A percentile compares a stretch with the other conserved stretches of the same genome.
These are phyloP conservation scores for Cenchrus purpureus DNA, from an alignment of 176 grass and related monocot species.

Conservation along the genomic window DNA sequence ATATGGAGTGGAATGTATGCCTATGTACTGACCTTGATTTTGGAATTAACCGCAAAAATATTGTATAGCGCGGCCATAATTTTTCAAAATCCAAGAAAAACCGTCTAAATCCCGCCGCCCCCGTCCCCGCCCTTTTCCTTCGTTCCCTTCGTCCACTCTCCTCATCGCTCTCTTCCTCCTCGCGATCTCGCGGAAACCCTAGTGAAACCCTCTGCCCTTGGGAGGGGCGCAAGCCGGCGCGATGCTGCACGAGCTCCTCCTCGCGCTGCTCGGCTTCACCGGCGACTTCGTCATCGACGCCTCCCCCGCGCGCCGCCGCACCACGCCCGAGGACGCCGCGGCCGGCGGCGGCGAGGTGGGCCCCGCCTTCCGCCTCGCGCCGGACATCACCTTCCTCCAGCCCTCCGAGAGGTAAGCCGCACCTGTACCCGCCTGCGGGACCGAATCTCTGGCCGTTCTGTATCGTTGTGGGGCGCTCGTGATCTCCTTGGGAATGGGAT, in stretches of 20 bases:
- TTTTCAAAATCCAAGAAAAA: not conserved
- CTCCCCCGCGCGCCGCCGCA: not conserved
- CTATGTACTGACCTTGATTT: not conserved
- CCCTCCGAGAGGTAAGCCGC: slow-evolving; percentile 76
- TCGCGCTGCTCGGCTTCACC: slow-evolving; percentile 89
- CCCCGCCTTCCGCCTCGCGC: slow-evolving; percentile 83
- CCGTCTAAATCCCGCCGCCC: slow-evolving; percentile 6
- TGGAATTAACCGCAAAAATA: not conserved
- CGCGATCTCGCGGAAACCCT: slow-evolving; percentile 47
- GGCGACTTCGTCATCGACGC: slow-evolving; percentile 86
- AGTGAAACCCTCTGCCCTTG: slow-evolving; percentile 19
- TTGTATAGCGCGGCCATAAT: not conserved
- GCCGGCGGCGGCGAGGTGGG: slow-evolving; percentile 10
- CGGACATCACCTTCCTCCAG: slow-evolving; percentile 89
- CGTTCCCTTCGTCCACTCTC: too few relatives aligned
- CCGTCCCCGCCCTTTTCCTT: slow-evolving; percentile 26
- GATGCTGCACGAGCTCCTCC: slow-evolving; percentile 97
- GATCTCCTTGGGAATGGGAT: slow-evolving; percentile 30
- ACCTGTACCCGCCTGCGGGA: not conserved
- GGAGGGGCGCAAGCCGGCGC: not conserved
- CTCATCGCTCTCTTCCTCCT: not conserved
- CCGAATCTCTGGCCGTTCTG: slow-evolving; percentile 21
- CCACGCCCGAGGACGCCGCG: slow-evolving; percentile 32
- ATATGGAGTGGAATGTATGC: not conserved
- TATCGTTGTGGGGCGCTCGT: not conserved